These are phyloP conservation scores for Scedosporium aurantiacum DNA, from an alignment of 2,329 filamentous ascomycete genomes.

Conservation along the genomic window DNA sequence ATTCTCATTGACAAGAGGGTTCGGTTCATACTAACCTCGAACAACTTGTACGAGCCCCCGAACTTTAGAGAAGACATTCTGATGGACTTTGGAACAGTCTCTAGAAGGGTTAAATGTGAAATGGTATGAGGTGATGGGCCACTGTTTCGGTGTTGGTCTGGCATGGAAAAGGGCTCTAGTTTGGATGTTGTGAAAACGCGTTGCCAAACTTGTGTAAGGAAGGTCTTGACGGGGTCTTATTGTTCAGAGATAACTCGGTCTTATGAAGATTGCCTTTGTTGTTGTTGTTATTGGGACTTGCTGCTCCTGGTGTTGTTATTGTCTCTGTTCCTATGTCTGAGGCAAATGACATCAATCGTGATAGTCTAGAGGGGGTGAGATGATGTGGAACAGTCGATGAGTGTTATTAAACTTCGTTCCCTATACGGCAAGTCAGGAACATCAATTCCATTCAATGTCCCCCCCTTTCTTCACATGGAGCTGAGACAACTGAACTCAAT, in stretches of 20 bases:
- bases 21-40: conserved; percentile 39
- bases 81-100: conserved; percentile 20
- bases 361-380: background rate
- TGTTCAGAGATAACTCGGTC: conserved; percentile 17
- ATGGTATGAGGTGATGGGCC: conserved; percentile 22
- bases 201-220: conserved; percentile 21
- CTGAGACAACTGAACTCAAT: background rate
- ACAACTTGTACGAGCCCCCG: conserved; percentile 43
- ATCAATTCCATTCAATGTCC: background rate
- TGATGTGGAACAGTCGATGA: background rate
- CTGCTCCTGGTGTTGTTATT: background rate
- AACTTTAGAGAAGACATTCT: conserved; percentile 49
- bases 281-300: background rate
- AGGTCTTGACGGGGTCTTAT: conserved; percentile 28
- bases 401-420: background rate
- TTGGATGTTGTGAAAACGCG: conserved; percentile 14
- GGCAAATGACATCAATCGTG: background rate
- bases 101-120: conserved; percentile 11
- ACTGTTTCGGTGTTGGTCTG: conserved; percentile 26
- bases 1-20: background rate
- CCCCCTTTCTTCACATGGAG: background rate
- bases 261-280: background rate
- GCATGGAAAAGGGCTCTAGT: background rate
- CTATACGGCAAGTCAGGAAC: background rate
- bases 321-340: background rate